A percentile compares a stretch with the other conserved stretches of the same genome.
Evolutionary conservation across 2,329 filamentous ascomycete species (phyloP).

Genomic region (Paraconiothyrium brasiliense): DNA sequence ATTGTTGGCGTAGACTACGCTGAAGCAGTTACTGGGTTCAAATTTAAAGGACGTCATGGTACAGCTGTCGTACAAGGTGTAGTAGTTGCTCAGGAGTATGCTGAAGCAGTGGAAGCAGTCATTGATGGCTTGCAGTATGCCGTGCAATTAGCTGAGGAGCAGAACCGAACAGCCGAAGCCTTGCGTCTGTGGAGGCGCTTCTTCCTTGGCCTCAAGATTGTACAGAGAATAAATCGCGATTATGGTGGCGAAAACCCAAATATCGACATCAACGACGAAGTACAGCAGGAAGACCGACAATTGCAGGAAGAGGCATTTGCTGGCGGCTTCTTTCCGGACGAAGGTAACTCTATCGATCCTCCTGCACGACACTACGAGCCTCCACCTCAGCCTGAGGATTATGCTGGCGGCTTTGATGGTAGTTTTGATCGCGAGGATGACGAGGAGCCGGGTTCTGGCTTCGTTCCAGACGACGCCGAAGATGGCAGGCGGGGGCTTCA

Average conservation of each 20-base stretch:
- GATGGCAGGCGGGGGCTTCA: conserved; percentile 33
- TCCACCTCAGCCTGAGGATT: conserved; percentile 16
- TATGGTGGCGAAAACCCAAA: conserved; percentile 41
- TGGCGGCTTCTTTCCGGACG: conserved; percentile 58
- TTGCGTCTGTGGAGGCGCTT: conserved; percentile 69
- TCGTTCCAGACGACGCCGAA: conserved; percentile 14
- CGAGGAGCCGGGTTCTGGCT: conserved; percentile 22
- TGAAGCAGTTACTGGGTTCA: conserved; percentile 88
- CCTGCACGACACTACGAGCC: conserved; percentile 26
- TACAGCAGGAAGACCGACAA: conserved; percentile 39
- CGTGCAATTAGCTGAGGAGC: conserved; percentile 69
- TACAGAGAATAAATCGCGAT: conserved; percentile 72
- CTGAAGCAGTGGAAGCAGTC: conserved; percentile 75
- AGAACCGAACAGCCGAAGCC: conserved; percentile 59
- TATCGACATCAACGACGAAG: conserved; percentile 43
- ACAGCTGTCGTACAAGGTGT: conserved; percentile 83
- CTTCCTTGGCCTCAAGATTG: conserved; percentile 71
- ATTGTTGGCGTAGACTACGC: conserved; percentile 85
- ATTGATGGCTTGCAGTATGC: conserved; percentile 74
- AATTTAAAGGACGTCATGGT: conserved; percentile 84
- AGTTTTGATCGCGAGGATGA: conserved; percentile 26
- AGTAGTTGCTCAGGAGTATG: conserved; percentile 76
- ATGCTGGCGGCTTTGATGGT: conserved; percentile 29
- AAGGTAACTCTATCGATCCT: conserved; percentile 54
- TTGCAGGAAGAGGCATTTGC: conserved; percentile 41